Percentiles rank a stretch among this genome's conserved stretches.
These are phyloP conservation scores for Microbotryum intermedium DNA, from an alignment of 1,284 basidiomycete species.

Conservation along the genomic window DNA sequence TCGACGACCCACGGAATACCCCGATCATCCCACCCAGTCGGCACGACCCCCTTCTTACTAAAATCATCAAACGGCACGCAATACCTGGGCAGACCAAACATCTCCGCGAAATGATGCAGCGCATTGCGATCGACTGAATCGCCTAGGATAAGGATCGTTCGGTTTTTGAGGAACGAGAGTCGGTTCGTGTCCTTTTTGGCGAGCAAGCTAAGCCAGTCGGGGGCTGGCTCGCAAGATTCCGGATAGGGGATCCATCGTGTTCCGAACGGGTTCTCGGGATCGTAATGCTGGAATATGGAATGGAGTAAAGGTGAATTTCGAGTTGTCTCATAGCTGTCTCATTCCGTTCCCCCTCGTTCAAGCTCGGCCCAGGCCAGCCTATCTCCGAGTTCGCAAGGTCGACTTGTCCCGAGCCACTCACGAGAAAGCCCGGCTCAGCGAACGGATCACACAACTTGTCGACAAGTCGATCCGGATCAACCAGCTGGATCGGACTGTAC, in stretches of 20 bases:
- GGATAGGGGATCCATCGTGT: constrained; percentile 30
- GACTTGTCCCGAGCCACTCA: background rate
- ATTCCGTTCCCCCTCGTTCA: no score
- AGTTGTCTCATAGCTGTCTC: no score
- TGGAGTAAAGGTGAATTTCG: background rate
- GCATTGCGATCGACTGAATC: constrained; percentile 35
- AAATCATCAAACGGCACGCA: constrained; percentile 26
- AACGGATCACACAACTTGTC: constrained; percentile 27
- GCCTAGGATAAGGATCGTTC: constrained; percentile 33
- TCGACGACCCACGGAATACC: constrained; percentile 28
- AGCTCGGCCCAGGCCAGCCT: no score
- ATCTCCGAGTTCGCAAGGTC: no score
- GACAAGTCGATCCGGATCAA: no score
- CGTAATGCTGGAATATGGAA: constrained; percentile 11
- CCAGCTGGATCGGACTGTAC: constrained; percentile 39
- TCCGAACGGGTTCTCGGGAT: constrained; percentile 8
- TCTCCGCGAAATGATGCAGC: constrained; percentile 29
- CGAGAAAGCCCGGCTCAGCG: constrained; percentile 29
- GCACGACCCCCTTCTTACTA: constrained; percentile 21
- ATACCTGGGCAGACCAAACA: constrained; percentile 26
- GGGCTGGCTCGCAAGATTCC: constrained; percentile 26
- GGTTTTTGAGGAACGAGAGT: constrained; percentile 30
- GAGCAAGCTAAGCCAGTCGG: constrained; percentile 30
- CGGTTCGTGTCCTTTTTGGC: constrained; percentile 8
- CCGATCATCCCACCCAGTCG: constrained; percentile 26